Base-by-base conservation (phyloP, 495 filamentous ascomycete genomes). In the Aspergillus panamensis region DNA sequence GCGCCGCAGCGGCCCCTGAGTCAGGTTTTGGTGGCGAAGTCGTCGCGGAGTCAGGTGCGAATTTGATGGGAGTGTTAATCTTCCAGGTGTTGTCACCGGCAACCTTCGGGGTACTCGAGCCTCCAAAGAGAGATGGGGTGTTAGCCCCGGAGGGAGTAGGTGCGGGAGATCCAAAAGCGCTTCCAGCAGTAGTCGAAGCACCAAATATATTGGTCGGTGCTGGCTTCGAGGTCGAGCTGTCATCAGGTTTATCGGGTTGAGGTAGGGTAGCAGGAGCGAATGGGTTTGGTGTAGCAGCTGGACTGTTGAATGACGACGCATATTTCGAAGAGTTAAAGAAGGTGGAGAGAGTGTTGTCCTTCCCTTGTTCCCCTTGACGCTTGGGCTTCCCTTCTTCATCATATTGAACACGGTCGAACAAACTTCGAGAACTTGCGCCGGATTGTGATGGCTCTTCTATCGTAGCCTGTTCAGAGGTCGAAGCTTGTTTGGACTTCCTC, bases 391-490 rank as follows among this genome's bases (percentile, higher is more conserved):
- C 77, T 50, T 78, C 74, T 13, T 66, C 51, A 13, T 72, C 72
- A 57, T 72, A 80, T 30, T 78, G 68, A 14, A 86, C 73, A 42
- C 82, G 79, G 51, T 84, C 83, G 53, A 88, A 88, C 3, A 87
- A 60, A 64, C 80, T 85, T 33, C 77, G 76, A 33, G 75, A 25
- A 25, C 25, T 5, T 2, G 25, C 25, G 5, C 25, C 25, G 25
- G 25, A 25, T 5, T 25, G 25, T 25, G 25, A 66, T 62, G n/a
- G 58, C 40, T 29, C 70, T 61, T 9, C 67, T 20, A 55, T 59
- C 67, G 74, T 64, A 33, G 73, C 64, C 44, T 73, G 59, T 50
- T 62, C 68, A 16, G 66, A 61, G 55, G 33, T 49, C 8, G 62
- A 53, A 49, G 61, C 43, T 48, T 56, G 56, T 30, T 68, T 66